phyloP scores from a whole-genome alignment of 2,329 filamentous ascomycete species.

The Monosporascus sp. region DNA sequence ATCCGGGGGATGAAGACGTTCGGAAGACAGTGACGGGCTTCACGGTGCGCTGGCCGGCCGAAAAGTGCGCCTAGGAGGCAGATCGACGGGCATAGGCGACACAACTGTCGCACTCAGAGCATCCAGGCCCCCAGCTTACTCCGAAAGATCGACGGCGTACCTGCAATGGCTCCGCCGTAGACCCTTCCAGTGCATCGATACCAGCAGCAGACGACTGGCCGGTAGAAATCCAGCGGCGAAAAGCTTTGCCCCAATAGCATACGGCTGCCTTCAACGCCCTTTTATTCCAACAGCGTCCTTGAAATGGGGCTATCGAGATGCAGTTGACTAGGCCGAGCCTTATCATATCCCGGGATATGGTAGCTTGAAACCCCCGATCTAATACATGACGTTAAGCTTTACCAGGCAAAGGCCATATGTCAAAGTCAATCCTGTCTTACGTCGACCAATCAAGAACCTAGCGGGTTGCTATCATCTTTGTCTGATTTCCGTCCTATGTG shows the following conservation, averaged over 20 bases:
- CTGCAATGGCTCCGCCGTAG: no score
- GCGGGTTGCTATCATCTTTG: neutral
- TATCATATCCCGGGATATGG: neutral
- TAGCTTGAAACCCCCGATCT: neutral
- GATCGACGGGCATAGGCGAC: no score
- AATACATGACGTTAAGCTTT: neutral
- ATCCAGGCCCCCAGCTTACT: no score
- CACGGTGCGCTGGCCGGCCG: constrained; percentile 59
- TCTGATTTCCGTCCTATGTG: neutral
- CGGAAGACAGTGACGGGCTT: constrained; percentile 81
- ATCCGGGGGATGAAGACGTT: constrained; percentile 77
- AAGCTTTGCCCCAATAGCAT: no score
- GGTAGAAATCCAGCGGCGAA: no score
- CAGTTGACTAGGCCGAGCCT: neutral
- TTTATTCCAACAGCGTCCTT: no score
- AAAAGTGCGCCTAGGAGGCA: constrained; percentile 19
- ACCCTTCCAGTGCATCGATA: no score
- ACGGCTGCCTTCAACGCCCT: no score
- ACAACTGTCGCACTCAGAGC: no score
- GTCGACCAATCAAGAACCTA: neutral
- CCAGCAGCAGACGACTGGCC: no score
- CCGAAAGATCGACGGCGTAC: no score
- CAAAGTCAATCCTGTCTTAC: neutral
- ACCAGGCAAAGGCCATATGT: neutral
- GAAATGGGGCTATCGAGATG: no score